Evolutionary conservation across 106 monocot genomes (phyloP).

Genomic region (Dendrobium chrysotoxum): DNA sequence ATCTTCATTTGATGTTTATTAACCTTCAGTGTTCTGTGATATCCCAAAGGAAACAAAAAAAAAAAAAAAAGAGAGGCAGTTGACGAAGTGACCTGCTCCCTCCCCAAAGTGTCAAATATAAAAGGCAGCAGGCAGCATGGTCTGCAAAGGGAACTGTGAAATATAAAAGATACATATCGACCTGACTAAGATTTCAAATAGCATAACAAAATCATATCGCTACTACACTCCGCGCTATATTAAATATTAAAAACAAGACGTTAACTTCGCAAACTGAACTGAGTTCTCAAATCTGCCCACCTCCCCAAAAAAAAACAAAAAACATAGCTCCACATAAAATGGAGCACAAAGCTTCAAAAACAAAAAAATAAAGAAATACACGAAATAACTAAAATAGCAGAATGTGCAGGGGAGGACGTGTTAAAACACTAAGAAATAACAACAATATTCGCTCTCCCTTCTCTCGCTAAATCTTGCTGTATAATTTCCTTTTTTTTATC

Average conservation of each 20-base stretch:
- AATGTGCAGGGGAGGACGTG: constrained; percentile 1
- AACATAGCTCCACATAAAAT: background rate
- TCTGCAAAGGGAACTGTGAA: too few species aligned
- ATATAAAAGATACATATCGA: too few species aligned
- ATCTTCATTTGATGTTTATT: too few species aligned
- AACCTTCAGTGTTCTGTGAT: too few species aligned
- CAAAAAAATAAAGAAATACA: background rate
- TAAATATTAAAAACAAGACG: too few species aligned
- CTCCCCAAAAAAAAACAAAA: background rate
- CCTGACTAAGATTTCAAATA: background rate
- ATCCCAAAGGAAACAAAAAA: too few species aligned
- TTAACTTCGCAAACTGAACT: background rate
- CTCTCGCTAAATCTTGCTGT: background rate
- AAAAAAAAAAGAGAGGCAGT: too few species aligned
- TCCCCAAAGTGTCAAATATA: too few species aligned
- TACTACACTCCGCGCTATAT: too few species aligned
- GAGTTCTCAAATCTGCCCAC: background rate
- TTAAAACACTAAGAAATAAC: background rate
- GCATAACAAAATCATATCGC: too few species aligned
- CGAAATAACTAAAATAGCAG: background rate
- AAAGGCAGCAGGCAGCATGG: too few species aligned
- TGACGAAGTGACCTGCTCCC: too few species aligned
- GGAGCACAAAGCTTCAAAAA: background rate
- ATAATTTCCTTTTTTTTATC: background rate
- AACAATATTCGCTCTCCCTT: background rate